phyloP scores from a whole-genome alignment of 768 basidiomycete species.

The Tremella fuciformis region DNA sequence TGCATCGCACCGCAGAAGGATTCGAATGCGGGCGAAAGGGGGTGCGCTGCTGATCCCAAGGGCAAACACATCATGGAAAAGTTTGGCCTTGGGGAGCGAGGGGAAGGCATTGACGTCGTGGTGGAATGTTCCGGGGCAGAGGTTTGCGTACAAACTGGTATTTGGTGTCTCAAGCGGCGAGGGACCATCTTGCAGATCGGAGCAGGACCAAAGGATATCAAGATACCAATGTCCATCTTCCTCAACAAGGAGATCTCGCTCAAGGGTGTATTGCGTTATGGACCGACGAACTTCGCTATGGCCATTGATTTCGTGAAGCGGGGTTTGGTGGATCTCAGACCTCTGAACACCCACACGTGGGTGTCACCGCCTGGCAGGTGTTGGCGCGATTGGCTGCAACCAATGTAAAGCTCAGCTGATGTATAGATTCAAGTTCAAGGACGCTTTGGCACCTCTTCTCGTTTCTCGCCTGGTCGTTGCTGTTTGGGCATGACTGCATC shows the following conservation, averaged over 20 bases:
- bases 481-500: too few relatives aligned
- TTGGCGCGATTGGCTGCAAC: too few relatives aligned
- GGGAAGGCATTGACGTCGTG: slow-evolving; percentile 77
- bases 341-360: slow-evolving; percentile 72
- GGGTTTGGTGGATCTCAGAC: slow-evolving; percentile 79
- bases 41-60: too few relatives aligned
- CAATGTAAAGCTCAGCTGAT: too few relatives aligned
- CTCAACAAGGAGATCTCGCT: slow-evolving; percentile 12
- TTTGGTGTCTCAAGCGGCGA: slow-evolving; percentile 63
- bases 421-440: too few relatives aligned
- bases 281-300: slow-evolving; percentile 54
- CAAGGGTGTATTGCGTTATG: slow-evolving; percentile 82
- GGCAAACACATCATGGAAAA: too few relatives aligned
- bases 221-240: slow-evolving; percentile 27
- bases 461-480: too few relatives aligned
- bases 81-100: slow-evolving; percentile 65
- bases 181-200: slow-evolving; percentile 17
- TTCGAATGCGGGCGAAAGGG: too few relatives aligned
- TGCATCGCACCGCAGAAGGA: too few relatives aligned
- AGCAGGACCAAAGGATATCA: slow-evolving; percentile 66
- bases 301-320: slow-evolving; percentile 77
- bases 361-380: too few relatives aligned
- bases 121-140: slow-evolving; percentile 89
- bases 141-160: slow-evolving; percentile 78
- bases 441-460: too few relatives aligned